Conservation (phyloP, 805 yeast species). For the Candida manassasensis region DNA sequence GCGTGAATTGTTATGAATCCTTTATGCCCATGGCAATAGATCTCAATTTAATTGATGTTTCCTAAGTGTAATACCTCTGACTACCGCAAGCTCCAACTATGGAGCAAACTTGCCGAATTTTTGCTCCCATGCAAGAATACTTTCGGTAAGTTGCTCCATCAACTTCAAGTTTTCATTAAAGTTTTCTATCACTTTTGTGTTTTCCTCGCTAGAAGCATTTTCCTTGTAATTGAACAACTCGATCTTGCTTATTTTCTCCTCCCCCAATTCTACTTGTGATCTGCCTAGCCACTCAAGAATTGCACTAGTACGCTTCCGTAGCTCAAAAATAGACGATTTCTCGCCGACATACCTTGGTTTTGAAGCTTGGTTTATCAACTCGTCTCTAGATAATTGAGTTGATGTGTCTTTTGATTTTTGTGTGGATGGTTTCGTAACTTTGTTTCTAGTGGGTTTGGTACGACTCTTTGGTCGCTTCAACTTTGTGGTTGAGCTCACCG, state of each 20-base stretch:
- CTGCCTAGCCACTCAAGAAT: slow-evolving; percentile 87
- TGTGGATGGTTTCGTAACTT: slow-evolving; percentile 5
- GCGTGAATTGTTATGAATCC: slow-evolving; percentile 24
- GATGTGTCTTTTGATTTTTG: slow-evolving; percentile 14
- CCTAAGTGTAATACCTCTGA: too few relatives aligned
- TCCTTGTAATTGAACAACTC: slow-evolving; percentile 45
- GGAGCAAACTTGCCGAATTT: slow-evolving; percentile 53
- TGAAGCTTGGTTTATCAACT: slow-evolving; percentile 63
- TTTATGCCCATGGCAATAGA: too few relatives aligned
- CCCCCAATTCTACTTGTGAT: slow-evolving; percentile 76
- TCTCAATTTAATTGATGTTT: too few relatives aligned
- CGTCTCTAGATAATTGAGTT: slow-evolving; percentile 27
- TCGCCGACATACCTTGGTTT: slow-evolving; percentile 81
- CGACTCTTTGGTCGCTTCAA: slow-evolving; percentile 3
- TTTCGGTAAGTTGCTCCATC: slow-evolving; percentile 71
- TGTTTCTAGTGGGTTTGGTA: background rate
- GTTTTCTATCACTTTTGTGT: slow-evolving; percentile 29
- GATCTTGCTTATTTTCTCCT: slow-evolving; percentile 59
- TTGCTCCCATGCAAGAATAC: slow-evolving; percentile 75
- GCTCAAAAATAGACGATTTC: slow-evolving; percentile 70
- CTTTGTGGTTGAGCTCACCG: background rate
- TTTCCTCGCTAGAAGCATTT: slow-evolving; percentile 18
- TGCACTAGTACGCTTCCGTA: slow-evolving; percentile 84
- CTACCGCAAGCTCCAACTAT: too few relatives aligned
- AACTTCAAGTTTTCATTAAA: slow-evolving; percentile 56